These are phyloP conservation scores for Boletus subparvulus DNA, from an alignment of 768 basidiomycete species.

Conservation along the genomic window DNA sequence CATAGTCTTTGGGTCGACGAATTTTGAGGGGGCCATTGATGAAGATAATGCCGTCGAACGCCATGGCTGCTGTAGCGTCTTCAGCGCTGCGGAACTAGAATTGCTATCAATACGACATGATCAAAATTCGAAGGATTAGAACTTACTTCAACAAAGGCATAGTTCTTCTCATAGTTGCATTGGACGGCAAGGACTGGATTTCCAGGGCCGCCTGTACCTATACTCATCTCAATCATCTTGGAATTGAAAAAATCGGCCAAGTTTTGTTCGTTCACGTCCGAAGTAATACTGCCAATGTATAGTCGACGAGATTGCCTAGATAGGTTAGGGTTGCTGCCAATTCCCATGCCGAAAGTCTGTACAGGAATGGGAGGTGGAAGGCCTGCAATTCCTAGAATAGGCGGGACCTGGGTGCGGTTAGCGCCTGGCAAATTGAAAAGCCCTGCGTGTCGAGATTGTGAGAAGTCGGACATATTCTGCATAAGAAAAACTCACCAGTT, in stretches of 20 bases:
- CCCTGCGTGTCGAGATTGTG: constrained; percentile 47
- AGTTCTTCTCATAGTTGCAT: constrained; percentile 98
- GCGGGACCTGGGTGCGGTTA: constrained; percentile 84
- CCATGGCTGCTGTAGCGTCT: constrained; percentile 95
- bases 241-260: constrained; percentile 92
- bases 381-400: constrained; percentile 78
- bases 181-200: constrained; percentile 93
- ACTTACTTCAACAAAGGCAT: constrained; percentile 94
- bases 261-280: constrained; percentile 91
- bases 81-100: constrained; percentile 94
- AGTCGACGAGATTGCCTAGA: constrained; percentile 92
- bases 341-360: constrained; percentile 83
- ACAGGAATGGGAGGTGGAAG: constrained; percentile 83
- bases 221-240: constrained; percentile 91
- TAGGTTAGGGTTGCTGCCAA: constrained; percentile 83
- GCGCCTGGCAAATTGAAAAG: constrained; percentile 96
- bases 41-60: constrained; percentile 96
- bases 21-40: constrained; percentile 95
- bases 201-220: constrained; percentile 80
- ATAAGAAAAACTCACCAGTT: constrained; percentile 60
- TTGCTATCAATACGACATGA: constrained; percentile 7
- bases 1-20: constrained; percentile 96
- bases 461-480: not conserved
- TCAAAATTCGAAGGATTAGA: not conserved
- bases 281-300: constrained; percentile 96